These are phyloP conservation scores for Daedaleopsis sinensis DNA, from an alignment of 768 basidiomycete species.

Conservation along the genomic window DNA sequence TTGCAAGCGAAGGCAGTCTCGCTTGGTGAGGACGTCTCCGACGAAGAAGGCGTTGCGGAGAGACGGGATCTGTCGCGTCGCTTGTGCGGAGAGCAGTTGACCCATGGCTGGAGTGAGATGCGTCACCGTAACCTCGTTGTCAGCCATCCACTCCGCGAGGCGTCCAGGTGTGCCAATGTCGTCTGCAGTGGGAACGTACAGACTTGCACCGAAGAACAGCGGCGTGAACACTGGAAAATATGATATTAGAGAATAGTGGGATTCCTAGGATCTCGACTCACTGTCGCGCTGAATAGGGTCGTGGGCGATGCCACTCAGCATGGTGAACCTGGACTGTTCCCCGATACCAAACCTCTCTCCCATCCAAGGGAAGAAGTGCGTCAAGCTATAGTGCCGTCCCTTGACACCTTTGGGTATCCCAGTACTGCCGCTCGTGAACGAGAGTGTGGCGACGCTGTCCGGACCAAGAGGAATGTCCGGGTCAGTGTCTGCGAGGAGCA, in stretches of 20 bases:
- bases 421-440: conserved; percentile 96
- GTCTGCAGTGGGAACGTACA: conserved; percentile 95
- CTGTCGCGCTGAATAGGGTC: conserved; percentile 99
- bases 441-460: conserved; percentile 91
- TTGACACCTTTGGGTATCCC: conserved; percentile 98
- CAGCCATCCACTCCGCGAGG: conserved; percentile 98
- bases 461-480: conserved; percentile 90
- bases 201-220: conserved; percentile 92
- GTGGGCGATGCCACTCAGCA: conserved; percentile 98
- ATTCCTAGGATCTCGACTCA: conserved; percentile 47
- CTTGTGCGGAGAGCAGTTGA: conserved; percentile 91
- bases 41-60: conserved; percentile 96
- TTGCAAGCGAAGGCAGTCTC: conserved; percentile 94
- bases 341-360: conserved; percentile 78
- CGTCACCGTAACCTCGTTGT: conserved; percentile 88
- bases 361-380: conserved; percentile 99
- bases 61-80: conserved; percentile 79
- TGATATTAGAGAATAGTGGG: background rate
- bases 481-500: conserved; percentile 63
- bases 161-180: conserved; percentile 97
- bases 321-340: conserved; percentile 85
- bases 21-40: conserved; percentile 98
- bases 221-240: conserved; percentile 87
- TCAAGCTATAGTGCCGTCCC: conserved; percentile 93
- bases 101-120: conserved; percentile 99